These are phyloP conservation scores for Phlebopus sp. DNA, from an alignment of 1,284 basidiomycete species.

Conservation along the genomic window DNA sequence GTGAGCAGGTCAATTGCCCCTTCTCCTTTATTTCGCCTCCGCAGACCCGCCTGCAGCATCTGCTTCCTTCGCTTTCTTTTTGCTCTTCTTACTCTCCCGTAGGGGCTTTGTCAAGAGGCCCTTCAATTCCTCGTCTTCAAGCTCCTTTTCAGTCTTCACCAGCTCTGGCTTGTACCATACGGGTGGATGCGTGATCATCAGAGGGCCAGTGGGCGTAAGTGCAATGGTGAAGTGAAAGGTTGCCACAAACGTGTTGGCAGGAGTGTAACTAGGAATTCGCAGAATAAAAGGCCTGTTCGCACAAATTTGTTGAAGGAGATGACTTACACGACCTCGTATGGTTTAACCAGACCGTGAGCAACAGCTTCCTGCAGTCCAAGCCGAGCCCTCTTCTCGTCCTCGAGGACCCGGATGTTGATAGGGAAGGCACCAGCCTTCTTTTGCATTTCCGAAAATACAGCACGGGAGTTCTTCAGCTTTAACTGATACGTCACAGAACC, in stretches of 20 bases:
- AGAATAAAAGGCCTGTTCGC: constrained; percentile 7
- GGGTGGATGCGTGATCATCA: constrained; percentile 83
- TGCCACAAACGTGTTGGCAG: constrained; percentile 77
- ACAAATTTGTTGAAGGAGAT: neutral
- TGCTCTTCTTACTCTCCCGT: constrained; percentile 89
- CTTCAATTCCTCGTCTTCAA: constrained; percentile 87
- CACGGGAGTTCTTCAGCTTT: constrained; percentile 96
- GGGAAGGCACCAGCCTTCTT: constrained; percentile 98
- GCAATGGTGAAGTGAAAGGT: constrained; percentile 97
- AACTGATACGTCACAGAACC: constrained; percentile 89
- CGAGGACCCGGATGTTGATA: constrained; percentile 91
- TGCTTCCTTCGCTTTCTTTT: constrained; percentile 68
- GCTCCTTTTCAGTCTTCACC: constrained; percentile 84
- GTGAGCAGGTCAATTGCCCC: constrained; percentile 19
- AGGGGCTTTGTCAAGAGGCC: constrained; percentile 74
- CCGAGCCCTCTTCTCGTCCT: constrained; percentile 93
- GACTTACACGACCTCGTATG: constrained; percentile 85
- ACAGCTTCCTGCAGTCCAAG: constrained; percentile 97
- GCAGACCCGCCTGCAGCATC: constrained; percentile 34
- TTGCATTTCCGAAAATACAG: constrained; percentile 94
- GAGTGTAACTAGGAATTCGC: constrained; percentile 61
- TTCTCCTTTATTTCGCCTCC: constrained; percentile 34
- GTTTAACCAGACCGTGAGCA: constrained; percentile 87
- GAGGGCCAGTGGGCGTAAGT: constrained; percentile 80
- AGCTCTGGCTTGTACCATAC: constrained; percentile 92